Evolutionary conservation across 495 filamentous ascomycete genomes (phyloP), one percentile per base, ranked within the genome.

Genomic region (Annulohypoxylon stygium): DNA sequence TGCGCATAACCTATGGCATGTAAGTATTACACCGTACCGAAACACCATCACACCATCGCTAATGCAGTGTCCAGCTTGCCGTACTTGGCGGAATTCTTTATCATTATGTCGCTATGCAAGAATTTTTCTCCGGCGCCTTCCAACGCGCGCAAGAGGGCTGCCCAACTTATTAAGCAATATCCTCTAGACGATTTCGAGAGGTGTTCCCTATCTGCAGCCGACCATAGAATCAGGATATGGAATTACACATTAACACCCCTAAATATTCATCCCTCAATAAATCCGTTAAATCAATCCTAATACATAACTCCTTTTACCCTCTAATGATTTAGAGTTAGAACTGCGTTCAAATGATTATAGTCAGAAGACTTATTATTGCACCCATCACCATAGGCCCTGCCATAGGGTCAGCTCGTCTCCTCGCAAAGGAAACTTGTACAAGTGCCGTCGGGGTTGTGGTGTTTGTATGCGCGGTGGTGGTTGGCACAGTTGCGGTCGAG

Each of bases 1-100:
- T 57, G 94, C 91, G 78, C 96, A 99, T 81, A 99, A 99, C 81
- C 89, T 98, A 25, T 99, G 97, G 96, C 96, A 99, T 81, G 80
- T 97, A 45, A 77, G 77, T 77, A 59, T 45, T 60, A 43, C 37
- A 23, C 9, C 25, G 36, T 14, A 39, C 55, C 48, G 26, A 37
- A 43, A 43, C 39, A 37, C 41, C 30, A 50, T 54, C 12, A 41
- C 14, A 43, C 33, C 9, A 48, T 26, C 11, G 43, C 76, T 78
- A 58, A 78, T 58, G 10, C 30, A 18, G 18, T 16, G 20, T 54
- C 50, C 25, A 78, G 75, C 43, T 77, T 61, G 97, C 97, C 20
- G 96, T 99, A 25, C 81, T 99, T 26, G 93, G 94, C 18, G 96
- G 96, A n/a, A 99, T 99, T 54, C 80, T 98, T 5, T 98, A 95